Conservation (phyloP, 2,329 filamentous ascomycete genomes). For the Aspergillus viridinutans region DNA sequence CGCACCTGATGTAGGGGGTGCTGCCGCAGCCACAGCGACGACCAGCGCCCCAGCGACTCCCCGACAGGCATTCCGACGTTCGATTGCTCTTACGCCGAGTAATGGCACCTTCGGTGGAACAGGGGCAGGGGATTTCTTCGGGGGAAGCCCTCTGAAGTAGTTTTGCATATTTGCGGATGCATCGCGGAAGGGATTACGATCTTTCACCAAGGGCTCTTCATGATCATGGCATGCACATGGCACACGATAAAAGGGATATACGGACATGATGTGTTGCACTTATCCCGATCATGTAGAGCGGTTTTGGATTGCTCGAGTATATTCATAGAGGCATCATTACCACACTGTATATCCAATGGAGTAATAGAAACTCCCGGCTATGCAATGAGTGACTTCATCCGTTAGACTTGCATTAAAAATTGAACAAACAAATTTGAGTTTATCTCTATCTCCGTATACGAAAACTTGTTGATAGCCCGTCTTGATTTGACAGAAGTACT, state of each 20-base stretch:
- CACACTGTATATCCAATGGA: neutral
- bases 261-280: neutral
- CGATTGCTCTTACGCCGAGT: conserved; percentile 40
- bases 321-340: neutral
- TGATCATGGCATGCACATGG: neutral
- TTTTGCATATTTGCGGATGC: neutral
- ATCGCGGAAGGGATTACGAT: neutral
- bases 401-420: neutral
- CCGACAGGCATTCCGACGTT: conserved; percentile 40
- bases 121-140: conserved; percentile 36
- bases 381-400: neutral
- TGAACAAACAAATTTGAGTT: neutral
- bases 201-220: neutral
- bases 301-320: neutral
- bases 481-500: neutral
- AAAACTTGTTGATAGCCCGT: neutral
- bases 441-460: neutral
- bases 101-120: conserved; percentile 38
- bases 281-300: neutral
- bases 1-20: conserved; percentile 30
- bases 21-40: conserved; percentile 11
- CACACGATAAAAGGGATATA: neutral
- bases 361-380: neutral
- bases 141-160: conserved; percentile 37
- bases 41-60: conserved; percentile 38